These are phyloP conservation scores for Annulohypoxylon maeteangense DNA, from an alignment of 495 filamentous ascomycete species.

Conservation along the genomic window DNA sequence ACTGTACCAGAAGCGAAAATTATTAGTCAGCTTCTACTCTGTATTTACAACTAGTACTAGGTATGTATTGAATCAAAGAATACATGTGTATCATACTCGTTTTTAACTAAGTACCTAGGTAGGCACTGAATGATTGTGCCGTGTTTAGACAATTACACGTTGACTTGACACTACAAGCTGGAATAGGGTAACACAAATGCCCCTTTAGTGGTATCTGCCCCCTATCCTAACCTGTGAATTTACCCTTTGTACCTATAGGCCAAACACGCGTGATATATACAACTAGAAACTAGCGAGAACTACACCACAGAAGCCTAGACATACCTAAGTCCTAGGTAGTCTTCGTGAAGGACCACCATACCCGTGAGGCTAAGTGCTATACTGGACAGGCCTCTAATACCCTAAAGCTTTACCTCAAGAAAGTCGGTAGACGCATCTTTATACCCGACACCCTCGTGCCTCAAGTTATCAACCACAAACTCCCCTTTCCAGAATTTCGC, in stretches of 20 bases:
- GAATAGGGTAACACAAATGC: not conserved
- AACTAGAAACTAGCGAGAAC: not conserved
- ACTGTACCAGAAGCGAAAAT: not conserved
- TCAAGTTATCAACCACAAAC: too few relatives aligned
- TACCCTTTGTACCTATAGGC: not conserved
- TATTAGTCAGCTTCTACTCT: not conserved
- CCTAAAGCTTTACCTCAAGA: not conserved
- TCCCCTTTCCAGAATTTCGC: too few relatives aligned
- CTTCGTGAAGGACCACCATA: not conserved
- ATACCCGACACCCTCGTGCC: too few relatives aligned
- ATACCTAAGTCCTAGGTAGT: too few relatives aligned
- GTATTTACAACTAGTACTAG: not conserved
- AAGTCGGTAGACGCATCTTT: not conserved
- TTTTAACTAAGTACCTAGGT: too few relatives aligned
- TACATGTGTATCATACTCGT: too few relatives aligned
- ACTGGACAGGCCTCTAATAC: not conserved
- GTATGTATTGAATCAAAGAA: not conserved
- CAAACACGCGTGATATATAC: not conserved
- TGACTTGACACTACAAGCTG: not conserved
- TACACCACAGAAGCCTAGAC: not conserved
- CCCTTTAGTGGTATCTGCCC: not conserved
- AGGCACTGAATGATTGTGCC: too few relatives aligned
- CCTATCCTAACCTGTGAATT: not conserved
- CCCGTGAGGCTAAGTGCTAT: not conserved
- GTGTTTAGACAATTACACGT: too few relatives aligned